A percentile compares a stretch with the other conserved stretches of the same genome.
Evolutionary conservation across 306 rosid genomes (phyloP).

Genomic region (Ammopiptanthus mongolicus): DNA sequence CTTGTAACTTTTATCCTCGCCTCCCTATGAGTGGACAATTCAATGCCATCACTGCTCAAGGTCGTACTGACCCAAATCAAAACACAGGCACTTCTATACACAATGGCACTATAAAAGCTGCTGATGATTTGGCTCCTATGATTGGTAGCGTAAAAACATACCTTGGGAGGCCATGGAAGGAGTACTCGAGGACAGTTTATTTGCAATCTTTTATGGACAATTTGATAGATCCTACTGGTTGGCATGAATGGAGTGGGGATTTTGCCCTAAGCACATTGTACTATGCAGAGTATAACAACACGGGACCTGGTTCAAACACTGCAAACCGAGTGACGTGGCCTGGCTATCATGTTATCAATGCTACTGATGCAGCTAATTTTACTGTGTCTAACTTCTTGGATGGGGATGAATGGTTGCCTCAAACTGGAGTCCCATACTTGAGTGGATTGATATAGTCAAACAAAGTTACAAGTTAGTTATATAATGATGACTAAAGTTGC

Average conservation of each 20-base stretch:
- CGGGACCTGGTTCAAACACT: slow-evolving; percentile 59
- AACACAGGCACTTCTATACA: slow-evolving; percentile 70
- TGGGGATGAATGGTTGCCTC: slow-evolving; percentile 57
- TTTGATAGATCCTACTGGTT: slow-evolving; percentile 49
- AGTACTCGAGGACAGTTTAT: slow-evolving; percentile 56
- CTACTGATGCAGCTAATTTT: slow-evolving; percentile 53
- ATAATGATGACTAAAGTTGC: neutral
- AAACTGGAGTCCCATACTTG: slow-evolving; percentile 52
- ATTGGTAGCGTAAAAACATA: slow-evolving; percentile 37
- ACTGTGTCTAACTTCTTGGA: slow-evolving; percentile 48
- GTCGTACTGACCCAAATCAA: slow-evolving; percentile 68
- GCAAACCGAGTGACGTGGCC: slow-evolving; percentile 47
- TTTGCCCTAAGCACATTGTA: slow-evolving; percentile 55
- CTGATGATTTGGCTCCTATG: slow-evolving; percentile 39
- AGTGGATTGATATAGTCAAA: slow-evolving; percentile 35
- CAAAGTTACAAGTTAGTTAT: neutral
- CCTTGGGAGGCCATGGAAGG: slow-evolving; percentile 81
- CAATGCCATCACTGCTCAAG: slow-evolving; percentile 75
- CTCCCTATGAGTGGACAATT: slow-evolving; percentile 53
- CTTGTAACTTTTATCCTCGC: slow-evolving; percentile 60
- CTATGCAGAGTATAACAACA: slow-evolving; percentile 62
- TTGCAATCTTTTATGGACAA: slow-evolving; percentile 48
- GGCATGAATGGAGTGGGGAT: slow-evolving; percentile 60
- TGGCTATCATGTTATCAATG: slow-evolving; percentile 54
- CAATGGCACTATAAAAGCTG: slow-evolving; percentile 39